Evolutionary conservation across 345 rosid genomes (phyloP).

Genomic region (Dimocarpus longan): DNA sequence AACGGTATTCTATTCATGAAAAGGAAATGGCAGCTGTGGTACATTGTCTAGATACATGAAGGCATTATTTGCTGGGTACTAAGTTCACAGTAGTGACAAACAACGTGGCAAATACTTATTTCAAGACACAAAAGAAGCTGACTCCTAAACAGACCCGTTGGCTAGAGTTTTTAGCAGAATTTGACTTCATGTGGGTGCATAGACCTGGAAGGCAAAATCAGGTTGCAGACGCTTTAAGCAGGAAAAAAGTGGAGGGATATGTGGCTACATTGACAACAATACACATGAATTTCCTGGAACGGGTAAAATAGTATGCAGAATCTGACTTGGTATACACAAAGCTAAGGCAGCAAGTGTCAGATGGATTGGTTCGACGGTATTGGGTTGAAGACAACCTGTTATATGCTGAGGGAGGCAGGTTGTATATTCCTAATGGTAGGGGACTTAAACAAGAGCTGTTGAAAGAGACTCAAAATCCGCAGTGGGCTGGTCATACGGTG

Average conservation of each 20-base stretch:
- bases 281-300: not conserved
- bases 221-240: not conserved
- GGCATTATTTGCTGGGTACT: not conserved
- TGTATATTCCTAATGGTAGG: no score
- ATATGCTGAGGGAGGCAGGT: no score
- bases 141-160: not conserved
- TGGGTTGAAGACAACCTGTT: not conserved
- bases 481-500: no score
- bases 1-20: not conserved
- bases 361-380: not conserved
- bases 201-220: not conserved
- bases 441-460: no score
- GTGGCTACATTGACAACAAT: not conserved
- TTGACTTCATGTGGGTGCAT: not conserved
- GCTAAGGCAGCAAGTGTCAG: not conserved
- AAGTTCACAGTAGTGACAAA: not conserved
- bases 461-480: not conserved
- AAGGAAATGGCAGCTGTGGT: not conserved
- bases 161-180: not conserved
- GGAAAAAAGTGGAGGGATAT: not conserved
- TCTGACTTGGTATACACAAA: not conserved
- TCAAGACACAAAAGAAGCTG: constrained; percentile 3
- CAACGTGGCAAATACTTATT: not conserved
- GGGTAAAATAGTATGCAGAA: not conserved
- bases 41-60: not conserved